These are phyloP conservation scores for Akanthomyces dipterigenus DNA, from an alignment of 2,329 filamentous ascomycete genomes.

Conservation along the genomic window DNA sequence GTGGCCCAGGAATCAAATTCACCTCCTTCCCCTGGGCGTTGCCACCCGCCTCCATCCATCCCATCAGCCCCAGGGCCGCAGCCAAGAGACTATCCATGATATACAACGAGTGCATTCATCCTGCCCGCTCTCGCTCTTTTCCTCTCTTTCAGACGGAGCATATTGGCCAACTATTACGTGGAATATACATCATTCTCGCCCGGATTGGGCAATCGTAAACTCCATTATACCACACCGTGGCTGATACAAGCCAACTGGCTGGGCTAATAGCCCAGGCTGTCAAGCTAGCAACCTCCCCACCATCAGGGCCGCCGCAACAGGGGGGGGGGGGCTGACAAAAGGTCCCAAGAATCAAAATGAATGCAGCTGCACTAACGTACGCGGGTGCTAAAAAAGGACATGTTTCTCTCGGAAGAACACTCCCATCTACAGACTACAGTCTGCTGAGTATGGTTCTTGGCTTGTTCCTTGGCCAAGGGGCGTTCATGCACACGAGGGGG, in stretches of 20 bases:
- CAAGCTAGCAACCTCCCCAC: not conserved
- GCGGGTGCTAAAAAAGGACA: too few species aligned
- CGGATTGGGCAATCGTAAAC: not conserved
- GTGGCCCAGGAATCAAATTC: too few species aligned
- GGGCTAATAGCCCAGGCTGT: not conserved
- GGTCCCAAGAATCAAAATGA: too few species aligned
- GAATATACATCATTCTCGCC: not conserved
- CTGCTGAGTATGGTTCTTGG: not conserved
- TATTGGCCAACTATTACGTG: not conserved
- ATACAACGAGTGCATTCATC: too few species aligned
- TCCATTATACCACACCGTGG: not conserved
- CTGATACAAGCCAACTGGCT: too few species aligned
- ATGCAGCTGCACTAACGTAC: too few species aligned
- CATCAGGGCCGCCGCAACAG: not conserved
- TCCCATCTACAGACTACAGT: not conserved
- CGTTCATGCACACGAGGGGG: not conserved
- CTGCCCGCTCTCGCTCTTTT: too few species aligned
- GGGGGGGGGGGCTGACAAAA: too few species aligned
- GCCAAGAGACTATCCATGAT: too few species aligned
- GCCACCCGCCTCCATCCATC: too few species aligned
- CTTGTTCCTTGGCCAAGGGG: not conserved
- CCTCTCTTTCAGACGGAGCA: not conserved
- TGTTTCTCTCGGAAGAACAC: not conserved
- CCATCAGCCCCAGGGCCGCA: too few species aligned
- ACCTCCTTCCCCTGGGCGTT: too few species aligned